phyloP scores from a whole-genome alignment of 2,329 filamentous ascomycete genomes.

The Microcera coccophila region DNA sequence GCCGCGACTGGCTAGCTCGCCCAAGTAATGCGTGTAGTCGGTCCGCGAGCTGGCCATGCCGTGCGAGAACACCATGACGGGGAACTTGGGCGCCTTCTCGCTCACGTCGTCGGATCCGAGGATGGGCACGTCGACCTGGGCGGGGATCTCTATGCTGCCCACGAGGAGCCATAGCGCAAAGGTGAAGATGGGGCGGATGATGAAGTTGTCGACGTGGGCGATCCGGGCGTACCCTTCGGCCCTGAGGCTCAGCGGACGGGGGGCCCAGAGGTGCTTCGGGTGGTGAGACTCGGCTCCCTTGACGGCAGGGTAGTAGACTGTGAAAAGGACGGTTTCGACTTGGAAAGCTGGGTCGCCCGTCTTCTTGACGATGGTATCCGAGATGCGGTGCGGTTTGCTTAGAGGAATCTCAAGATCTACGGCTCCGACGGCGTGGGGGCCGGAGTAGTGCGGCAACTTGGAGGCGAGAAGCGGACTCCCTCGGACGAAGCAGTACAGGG shows the following conservation, averaged over 20 bases:
- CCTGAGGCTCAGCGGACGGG: constrained; percentile 41
- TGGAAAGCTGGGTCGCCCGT: constrained; percentile 40
- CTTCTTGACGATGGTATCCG: constrained; percentile 32
- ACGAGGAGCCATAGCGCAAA: constrained; percentile 40
- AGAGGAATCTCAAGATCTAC: constrained; percentile 47
- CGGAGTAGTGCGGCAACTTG: constrained; percentile 42
- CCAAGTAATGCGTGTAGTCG: constrained; percentile 50
- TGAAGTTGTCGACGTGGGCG: constrained; percentile 40
- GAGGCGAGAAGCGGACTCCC: constrained; percentile 42
- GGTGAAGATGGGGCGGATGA: constrained; percentile 42
- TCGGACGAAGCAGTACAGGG: constrained; percentile 38
- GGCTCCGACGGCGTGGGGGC: constrained; percentile 42
- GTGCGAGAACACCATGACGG: constrained; percentile 50
- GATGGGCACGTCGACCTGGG: constrained; percentile 44
- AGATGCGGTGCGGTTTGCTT: constrained; percentile 27
- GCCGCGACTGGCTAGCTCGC: constrained; percentile 48
- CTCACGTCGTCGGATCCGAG: constrained; percentile 21
- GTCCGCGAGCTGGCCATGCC: constrained; percentile 48
- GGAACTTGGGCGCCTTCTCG: constrained; percentile 32
- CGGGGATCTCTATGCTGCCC: constrained; percentile 45
- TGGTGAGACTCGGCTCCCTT: constrained; percentile 23
- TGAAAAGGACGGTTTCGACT: constrained; percentile 46
- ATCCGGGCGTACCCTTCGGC: constrained; percentile 46
- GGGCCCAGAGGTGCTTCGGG: constrained; percentile 42
- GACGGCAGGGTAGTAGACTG: constrained; percentile 45